These are phyloP conservation scores for Thermothielavioides terrestris DNA, from an alignment of 495 filamentous ascomycete species.

Conservation along the genomic window DNA sequence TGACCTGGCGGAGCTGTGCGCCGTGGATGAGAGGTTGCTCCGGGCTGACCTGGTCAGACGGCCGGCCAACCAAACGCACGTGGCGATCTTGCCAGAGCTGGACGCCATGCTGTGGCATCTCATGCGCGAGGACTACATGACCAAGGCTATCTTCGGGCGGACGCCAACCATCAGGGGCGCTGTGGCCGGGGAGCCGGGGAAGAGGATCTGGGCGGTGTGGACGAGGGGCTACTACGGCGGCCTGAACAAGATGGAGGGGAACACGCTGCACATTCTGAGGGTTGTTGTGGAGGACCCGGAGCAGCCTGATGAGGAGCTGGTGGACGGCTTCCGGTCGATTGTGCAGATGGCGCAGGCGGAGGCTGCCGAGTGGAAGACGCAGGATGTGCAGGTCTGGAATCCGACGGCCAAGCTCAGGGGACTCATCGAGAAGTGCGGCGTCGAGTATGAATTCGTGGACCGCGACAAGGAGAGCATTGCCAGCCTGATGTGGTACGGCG, in stretches of 20 bases:
- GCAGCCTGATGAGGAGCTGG: conserved; percentile 30
- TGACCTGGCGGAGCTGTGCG: conserved; percentile 51
- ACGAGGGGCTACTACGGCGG: conserved; percentile 57
- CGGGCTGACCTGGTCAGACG: conserved; percentile 32
- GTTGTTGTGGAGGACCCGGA: conserved; percentile 59
- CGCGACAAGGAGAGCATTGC: conserved; percentile 45
- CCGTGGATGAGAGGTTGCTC: conserved; percentile 46
- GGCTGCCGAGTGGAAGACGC: conserved; percentile 35
- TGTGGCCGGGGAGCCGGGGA: conserved; percentile 40
- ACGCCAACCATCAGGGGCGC: conserved; percentile 61
- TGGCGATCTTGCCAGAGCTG: conserved; percentile 66
- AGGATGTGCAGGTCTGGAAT: conserved; percentile 46
- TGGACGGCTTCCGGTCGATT: conserved; percentile 52
- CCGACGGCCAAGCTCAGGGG: conserved; percentile 27
- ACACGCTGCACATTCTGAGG: conserved; percentile 70
- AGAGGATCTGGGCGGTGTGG: conserved; percentile 73
- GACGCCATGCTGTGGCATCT: conserved; percentile 78
- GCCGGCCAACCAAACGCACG: conserved; percentile 31
- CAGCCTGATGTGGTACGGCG: conserved; percentile 47
- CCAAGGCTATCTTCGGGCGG: conserved; percentile 40
- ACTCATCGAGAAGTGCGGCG: conserved; percentile 33
- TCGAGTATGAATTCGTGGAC: conserved; percentile 34
- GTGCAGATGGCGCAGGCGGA: conserved; percentile 31
- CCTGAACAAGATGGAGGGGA: conserved; percentile 39
- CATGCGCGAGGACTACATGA: conserved; percentile 76